A percentile compares a stretch with the other conserved stretches of the same genome.
These are phyloP conservation scores for Ajuga chamaepitys DNA, from an alignment of 257 asterid genomes.

Conservation along the genomic window DNA sequence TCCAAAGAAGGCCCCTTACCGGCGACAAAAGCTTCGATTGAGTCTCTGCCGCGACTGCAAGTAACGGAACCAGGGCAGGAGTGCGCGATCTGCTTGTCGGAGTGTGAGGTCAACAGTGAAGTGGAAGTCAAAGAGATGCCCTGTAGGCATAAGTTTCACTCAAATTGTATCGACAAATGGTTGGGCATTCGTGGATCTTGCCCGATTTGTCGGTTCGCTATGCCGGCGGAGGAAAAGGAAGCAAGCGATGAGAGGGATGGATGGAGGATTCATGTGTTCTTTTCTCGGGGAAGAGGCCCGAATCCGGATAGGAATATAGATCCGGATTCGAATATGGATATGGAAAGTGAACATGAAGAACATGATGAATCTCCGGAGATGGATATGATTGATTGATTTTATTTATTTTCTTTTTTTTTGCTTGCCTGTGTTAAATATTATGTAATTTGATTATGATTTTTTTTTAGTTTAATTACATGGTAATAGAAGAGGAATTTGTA, in stretches of 20 bases:
- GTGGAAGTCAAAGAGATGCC: slow-evolving; percentile 43
- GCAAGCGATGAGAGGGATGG: slow-evolving; percentile 4
- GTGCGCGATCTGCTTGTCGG: slow-evolving; percentile 53
- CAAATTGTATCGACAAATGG: slow-evolving; percentile 38
- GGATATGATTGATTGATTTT: slow-evolving; percentile 17
- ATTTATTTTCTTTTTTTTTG: background rate
- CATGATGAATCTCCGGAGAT: slow-evolving; percentile 18
- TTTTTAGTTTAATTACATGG: background rate
- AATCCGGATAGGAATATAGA: background rate
- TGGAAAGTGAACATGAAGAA: slow-evolving; percentile 1
- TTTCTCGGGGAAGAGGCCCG: slow-evolving; percentile 15
- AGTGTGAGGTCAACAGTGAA: slow-evolving; percentile 25
- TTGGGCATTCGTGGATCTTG: slow-evolving; percentile 38
- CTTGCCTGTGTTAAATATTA: too few relatives aligned
- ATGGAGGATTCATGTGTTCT: slow-evolving; percentile 29
- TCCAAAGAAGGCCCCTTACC: slow-evolving; percentile 34
- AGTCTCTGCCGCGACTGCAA: slow-evolving; percentile 32
- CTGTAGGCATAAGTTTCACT: slow-evolving; percentile 38
- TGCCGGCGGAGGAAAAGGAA: slow-evolving; percentile 32
- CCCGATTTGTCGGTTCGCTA: slow-evolving; percentile 39
- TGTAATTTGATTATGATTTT: too few relatives aligned
- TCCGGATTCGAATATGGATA: background rate
- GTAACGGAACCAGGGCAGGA: slow-evolving; percentile 32
- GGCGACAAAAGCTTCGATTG: slow-evolving; percentile 52
- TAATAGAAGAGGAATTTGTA: background rate